Conservation (phyloP, 495 filamentous ascomycete genomes). For the Neurospora sp. region DNA sequence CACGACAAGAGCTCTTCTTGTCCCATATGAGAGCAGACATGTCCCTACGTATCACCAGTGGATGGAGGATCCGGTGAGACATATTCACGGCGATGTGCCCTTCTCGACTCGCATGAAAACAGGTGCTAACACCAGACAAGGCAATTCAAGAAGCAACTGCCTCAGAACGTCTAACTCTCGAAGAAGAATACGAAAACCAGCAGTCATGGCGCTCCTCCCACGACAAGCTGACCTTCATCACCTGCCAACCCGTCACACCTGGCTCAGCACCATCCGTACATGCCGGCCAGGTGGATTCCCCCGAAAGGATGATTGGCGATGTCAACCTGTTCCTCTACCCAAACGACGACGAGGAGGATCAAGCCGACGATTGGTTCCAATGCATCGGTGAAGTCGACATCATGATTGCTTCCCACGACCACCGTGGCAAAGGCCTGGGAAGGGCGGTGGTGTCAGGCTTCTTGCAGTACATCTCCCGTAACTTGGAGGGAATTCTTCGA, state of each 20-base stretch:
- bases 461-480: conserved; percentile 48
- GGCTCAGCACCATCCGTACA: neutral
- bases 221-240: conserved; percentile 70
- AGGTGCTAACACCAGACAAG: conserved; percentile 25
- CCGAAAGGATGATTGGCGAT: conserved; percentile 65
- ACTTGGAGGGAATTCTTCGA: conserved; percentile 40
- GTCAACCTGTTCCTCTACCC: conserved; percentile 72
- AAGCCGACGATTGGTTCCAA: conserved; percentile 7
- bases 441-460: conserved; percentile 56
- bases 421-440: conserved; percentile 57
- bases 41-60: conserved; percentile 75
- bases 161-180: conserved; percentile 66
- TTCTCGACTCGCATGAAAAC: neutral
- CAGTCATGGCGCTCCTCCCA: conserved; percentile 63
- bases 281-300: conserved; percentile 38
- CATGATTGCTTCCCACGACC: conserved; percentile 62
- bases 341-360: conserved; percentile 26
- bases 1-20: conserved; percentile 56
- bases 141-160: conserved; percentile 76
- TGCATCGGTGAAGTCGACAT: conserved; percentile 72
- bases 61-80: conserved; percentile 75
- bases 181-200: conserved; percentile 82
- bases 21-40: conserved; percentile 76
- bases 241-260: conserved; percentile 35
- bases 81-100: neutral